Conservation (phyloP, 495 filamentous ascomycete species). For the Mytilinidion resinicola region DNA sequence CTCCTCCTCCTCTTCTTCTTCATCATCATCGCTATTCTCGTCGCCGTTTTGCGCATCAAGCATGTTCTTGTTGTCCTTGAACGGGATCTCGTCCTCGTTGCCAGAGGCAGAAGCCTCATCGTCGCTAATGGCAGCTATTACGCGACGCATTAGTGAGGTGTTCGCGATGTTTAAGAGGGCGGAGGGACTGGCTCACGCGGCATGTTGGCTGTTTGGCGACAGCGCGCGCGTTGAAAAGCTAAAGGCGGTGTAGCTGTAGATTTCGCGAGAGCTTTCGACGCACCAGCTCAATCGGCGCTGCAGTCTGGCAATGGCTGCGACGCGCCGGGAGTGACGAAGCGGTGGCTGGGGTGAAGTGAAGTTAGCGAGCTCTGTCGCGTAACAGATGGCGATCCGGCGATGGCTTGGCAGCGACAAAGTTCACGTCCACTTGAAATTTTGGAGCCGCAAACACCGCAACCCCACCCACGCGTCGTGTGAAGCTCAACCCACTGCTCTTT, state of each 20-base stretch:
- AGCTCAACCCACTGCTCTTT: background rate
- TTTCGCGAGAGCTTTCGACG: background rate
- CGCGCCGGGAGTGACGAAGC: background rate
- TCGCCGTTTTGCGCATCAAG: constrained; percentile 28
- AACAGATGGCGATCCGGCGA: background rate
- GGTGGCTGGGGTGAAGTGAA: background rate
- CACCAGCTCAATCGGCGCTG: background rate
- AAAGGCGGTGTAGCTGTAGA: background rate
- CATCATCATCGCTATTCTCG: constrained; percentile 32
- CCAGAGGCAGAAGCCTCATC: constrained; percentile 27
- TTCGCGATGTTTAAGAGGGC: background rate
- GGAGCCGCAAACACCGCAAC: constrained; percentile 1
- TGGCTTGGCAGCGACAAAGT: background rate
- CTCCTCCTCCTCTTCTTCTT: constrained; percentile 40
- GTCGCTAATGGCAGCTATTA: constrained; percentile 33
- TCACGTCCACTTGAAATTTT: constrained; percentile 2
- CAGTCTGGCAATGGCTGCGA: background rate
- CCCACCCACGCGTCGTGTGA: constrained; percentile 1
- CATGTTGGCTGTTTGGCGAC: constrained; percentile 6
- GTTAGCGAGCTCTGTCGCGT: background rate
- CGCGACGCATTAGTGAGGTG: constrained; percentile 2
- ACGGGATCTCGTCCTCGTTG: constrained; percentile 24
- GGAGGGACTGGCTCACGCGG: constrained; percentile 20
- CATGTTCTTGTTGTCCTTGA: constrained; percentile 33
- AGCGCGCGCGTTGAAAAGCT: background rate